Base-by-base conservation (phyloP, 2,329 filamentous ascomycete genomes). In the Apiospora marii region DNA sequence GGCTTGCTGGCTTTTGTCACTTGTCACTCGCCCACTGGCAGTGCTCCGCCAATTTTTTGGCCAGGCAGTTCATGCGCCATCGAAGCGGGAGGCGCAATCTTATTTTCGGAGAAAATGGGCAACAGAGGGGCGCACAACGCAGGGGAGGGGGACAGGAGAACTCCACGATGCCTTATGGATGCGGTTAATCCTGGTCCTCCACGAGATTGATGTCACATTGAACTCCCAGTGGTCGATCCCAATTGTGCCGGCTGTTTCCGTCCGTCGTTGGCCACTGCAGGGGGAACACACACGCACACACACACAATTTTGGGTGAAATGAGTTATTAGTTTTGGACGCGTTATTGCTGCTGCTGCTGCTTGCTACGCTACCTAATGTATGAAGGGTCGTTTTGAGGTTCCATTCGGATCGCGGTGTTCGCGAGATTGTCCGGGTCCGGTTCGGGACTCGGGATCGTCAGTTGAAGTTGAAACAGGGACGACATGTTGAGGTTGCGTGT, bases 51-150 rank as follows among this genome's bases (percentile, higher is more conserved):
- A 41, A 10, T 41, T 41, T 41, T 41, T 41, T 41, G 5, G 7
- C 22, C 51, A 58, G 24, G 51, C 34, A 16, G 30, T 61, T 30
- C 27, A 30, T 64, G 58, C 58, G 34, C 30, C 34, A 41, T 41
- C 30, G 58, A 37, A 64, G 30, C 58, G 58, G 58, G 30, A 64
- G 58, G 34, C 58, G 58, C 58, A 64, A 64, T 64, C 58, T 64
- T 64, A 64, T 41, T 41, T 37, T 64, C 58, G 58, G 58, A 64
- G 58, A 64, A 64, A 64, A 64, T 64, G 34, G 19, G 19, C 34
- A 37, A 41, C 30, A 64, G 58, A 64, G 58, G 30, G 58, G 58
- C 48, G n/a, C 14, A 34, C 27, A 8, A 34, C 7, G 27, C 27
- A 48, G 44, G 44, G 44, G 44, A 22, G 44, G 10, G 22, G 7